These are phyloP conservation scores for Penicillium canescens DNA, from an alignment of 495 filamentous ascomycete genomes.

Conservation along the genomic window DNA sequence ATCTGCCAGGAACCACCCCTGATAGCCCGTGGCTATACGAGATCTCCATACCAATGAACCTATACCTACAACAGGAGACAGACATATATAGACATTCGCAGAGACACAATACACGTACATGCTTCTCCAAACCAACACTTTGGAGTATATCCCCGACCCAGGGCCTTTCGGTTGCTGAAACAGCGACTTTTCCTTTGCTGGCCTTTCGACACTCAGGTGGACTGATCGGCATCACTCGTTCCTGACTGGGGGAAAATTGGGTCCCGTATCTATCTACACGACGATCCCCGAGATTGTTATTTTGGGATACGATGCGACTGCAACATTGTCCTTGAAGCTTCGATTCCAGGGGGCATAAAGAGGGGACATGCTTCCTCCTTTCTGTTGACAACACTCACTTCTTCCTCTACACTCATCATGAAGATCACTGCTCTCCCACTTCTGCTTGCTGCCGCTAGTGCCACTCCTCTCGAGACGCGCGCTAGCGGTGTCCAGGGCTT, in stretches of 20 bases:
- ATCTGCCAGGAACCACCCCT: too few species aligned
- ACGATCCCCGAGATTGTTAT: conserved; percentile 6
- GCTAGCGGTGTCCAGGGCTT: conserved; percentile 58
- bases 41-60: too few species aligned
- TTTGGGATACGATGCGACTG: conserved; percentile 36
- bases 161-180: not conserved
- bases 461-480: conserved; percentile 31
- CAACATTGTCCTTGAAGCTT: not conserved
- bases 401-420: conserved; percentile 6
- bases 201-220: not conserved
- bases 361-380: not conserved
- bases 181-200: not conserved
- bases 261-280: conserved; percentile 12
- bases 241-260: not conserved
- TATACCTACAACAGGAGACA: too few species aligned
- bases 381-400: not conserved
- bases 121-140: not conserved
- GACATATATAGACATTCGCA: too few species aligned
- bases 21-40: too few species aligned
- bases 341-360: conserved; percentile 2
- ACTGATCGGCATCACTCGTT: not conserved
- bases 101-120: too few species aligned
- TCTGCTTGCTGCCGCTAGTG: conserved; percentile 16
- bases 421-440: conserved; percentile 14
- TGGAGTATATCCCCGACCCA: not conserved